phyloP scores from a whole-genome alignment of 2,329 filamentous ascomycete species.

The Pseudocercospora cruenta region DNA sequence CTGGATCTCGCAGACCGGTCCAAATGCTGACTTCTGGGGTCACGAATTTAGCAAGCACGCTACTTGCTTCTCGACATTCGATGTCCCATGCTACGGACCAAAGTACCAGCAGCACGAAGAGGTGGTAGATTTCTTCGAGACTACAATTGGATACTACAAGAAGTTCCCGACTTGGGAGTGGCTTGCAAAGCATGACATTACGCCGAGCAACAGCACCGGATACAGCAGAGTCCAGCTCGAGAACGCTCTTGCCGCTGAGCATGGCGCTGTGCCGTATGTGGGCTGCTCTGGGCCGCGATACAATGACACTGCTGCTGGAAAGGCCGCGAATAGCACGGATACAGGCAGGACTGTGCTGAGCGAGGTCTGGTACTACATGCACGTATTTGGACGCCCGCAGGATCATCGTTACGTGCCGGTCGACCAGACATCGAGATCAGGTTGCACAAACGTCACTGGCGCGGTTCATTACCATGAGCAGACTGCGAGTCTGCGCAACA shows the following conservation, averaged over 20 bases:
- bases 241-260: slow-evolving; percentile 52
- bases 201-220: slow-evolving; percentile 61
- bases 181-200: slow-evolving; percentile 59
- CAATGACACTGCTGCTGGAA: slow-evolving; percentile 63
- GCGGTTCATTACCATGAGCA: slow-evolving; percentile 62
- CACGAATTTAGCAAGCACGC: slow-evolving; percentile 35
- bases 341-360: slow-evolving; percentile 60
- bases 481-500: slow-evolving; percentile 29
- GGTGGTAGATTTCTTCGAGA: slow-evolving; percentile 66
- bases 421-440: slow-evolving; percentile 55
- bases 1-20: slow-evolving; percentile 63
- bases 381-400: slow-evolving; percentile 63
- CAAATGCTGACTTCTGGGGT: slow-evolving; percentile 65
- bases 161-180: slow-evolving; percentile 63
- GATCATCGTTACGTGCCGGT: slow-evolving; percentile 52
- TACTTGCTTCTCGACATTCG: slow-evolving; percentile 69
- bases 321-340: slow-evolving; percentile 52
- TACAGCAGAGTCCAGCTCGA: slow-evolving; percentile 61
- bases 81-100: slow-evolving; percentile 66
- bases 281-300: slow-evolving; percentile 64
- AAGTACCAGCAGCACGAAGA: slow-evolving; percentile 60
- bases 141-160: slow-evolving; percentile 61
- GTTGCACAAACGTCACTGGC: slow-evolving; percentile 58
- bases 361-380: slow-evolving; percentile 70
- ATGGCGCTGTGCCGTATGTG: slow-evolving; percentile 62